Evolutionary conservation across 805 yeast genomes (phyloP), one percentile per base, ranked within the genome.

Genomic region (Yamadazyma sp.): DNA sequence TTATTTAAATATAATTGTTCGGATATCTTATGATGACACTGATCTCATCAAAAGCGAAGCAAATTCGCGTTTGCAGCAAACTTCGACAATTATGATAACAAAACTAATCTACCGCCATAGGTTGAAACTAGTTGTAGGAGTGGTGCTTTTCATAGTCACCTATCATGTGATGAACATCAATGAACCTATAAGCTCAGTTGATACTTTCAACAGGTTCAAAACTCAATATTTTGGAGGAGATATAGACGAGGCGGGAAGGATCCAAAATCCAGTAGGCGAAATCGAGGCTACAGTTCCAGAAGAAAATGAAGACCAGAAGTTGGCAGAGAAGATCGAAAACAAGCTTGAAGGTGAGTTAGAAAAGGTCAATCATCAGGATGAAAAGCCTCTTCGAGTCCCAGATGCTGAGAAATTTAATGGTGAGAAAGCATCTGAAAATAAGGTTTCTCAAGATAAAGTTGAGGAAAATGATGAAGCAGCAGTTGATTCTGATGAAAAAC

Each of bases 221-320:
- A 20, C 23, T 7, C 23, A 7, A 7, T 7, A 20, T 20, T 20
- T 20, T 23, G 28, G n/a, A n/a, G n/a, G n/a, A n/a, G n/a, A n/a
- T n/a, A n/a, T 15, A 2, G 28, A 24, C 18, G 20, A 3, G 6
- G 11, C 7, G 4, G 31, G 34, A 6, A 17, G 39, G n/a, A 19
- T 35, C n/a, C 31, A 35, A n/a, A 22, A 35, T 20, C 39, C 39
- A 3, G 15, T 35, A 3, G 39, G 34, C 5, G 27, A 35, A 24
- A 26, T 35, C 10, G 32, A 30, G 11, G 34, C 34, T 10, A 17
- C 30, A 19, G 12, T 9, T 5, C 39, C 39, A 18, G 27, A 26
- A 4, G 24, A 23, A 10, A 23, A 12, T 5, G 9, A 10, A 7
- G 8, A 12, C 7, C 10, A 26, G n/a, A 12, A 16, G 6, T 13